Evolutionary conservation across 805 yeast species (phyloP), one percentile per base, ranked within the genome.

Genomic region (Metschnikowia picachoensis): DNA sequence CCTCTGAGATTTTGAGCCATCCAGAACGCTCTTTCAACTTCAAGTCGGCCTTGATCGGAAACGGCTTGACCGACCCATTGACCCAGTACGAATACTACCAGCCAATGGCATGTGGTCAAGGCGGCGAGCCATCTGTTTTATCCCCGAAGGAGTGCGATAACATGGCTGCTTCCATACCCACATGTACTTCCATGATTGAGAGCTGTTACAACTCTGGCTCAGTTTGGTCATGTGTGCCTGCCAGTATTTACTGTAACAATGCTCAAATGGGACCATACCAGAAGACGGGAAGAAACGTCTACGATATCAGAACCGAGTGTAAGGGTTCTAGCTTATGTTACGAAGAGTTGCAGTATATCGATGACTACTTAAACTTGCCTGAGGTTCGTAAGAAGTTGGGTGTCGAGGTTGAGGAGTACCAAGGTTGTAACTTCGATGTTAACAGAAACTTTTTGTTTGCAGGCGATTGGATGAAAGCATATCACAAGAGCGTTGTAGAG

Each of bases 71-170:
- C 31, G 95, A 89, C 64, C 85, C 95, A 3, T 71, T 67, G 49
- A 62, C 70, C 46, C 77, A 72, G 51, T 59, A 60, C 46, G 68
- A 54, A 27, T 62, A 64, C 48, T 71, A 71, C 57, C 65, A 85
- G 65, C 95, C 95, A 53, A 91, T 92, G 97, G 95, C 95, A 3
- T 92, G 98, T 67, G 94, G 96, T 44, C 64, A 77, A 55, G 95
- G 96, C 53, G 97, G 96, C 6, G 82, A 82, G 59, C 83, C 83
- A 15, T 72, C 91, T 14, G 89, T 89, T 2, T 72, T 89, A 52
- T 70, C 78, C 14, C 82, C 81, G n/a, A 81, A 78, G 44, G 80
- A 79, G 51, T 88, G 96, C 70, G 76, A 77, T 30, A 67, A 72
- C 38, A 85, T 87, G 90, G 60, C 68, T 30, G 71, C 67, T 25